Conservation (phyloP, 306 rosid genomes). For the Sicyos baderoa region DNA sequence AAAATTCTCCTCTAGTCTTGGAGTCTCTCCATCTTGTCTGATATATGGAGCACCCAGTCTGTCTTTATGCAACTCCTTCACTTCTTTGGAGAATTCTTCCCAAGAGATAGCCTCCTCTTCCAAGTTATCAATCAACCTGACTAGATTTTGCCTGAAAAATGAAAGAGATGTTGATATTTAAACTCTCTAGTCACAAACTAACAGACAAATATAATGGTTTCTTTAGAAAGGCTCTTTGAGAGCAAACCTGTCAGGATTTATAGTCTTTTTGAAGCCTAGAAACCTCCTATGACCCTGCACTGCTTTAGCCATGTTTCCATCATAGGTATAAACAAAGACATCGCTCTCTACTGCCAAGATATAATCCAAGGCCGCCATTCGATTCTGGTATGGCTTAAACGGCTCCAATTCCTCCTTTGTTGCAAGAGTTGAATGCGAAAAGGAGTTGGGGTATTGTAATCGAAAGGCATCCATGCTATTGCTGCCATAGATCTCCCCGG, state of each 20-base stretch:
- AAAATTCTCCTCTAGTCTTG: conserved; percentile 85
- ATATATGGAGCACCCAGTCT: conserved; percentile 72
- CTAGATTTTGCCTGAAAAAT: conserved; percentile 65
- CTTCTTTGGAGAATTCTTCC: conserved; percentile 54
- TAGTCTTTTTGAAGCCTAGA: conserved; percentile 81
- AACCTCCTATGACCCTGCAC: conserved; percentile 93
- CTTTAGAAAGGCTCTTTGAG: not conserved
- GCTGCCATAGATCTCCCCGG: conserved; percentile 82
- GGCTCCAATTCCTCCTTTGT: conserved; percentile 71
- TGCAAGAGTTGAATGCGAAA: conserved; percentile 74
- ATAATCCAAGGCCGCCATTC: conserved; percentile 90
- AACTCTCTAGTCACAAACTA: not conserved
- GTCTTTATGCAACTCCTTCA: conserved; percentile 48
- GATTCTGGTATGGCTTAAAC: conserved; percentile 74
- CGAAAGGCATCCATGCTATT: conserved; percentile 62
- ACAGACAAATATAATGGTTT: not conserved
- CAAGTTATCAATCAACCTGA: conserved; percentile 56
- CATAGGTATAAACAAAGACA: conserved; percentile 86
- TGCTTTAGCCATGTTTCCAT: conserved; percentile 98
- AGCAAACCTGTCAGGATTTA: conserved; percentile 82
- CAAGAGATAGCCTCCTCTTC: conserved; percentile 48
- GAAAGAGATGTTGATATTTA: conserved; percentile 2
- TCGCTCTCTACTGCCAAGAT: conserved; percentile 84
- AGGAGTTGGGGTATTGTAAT: conserved; percentile 63
- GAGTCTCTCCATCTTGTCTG: conserved; percentile 62